Conservation (phyloP, 176 grass and related monocot genomes). For the Triticum dicoccoides region DNA sequence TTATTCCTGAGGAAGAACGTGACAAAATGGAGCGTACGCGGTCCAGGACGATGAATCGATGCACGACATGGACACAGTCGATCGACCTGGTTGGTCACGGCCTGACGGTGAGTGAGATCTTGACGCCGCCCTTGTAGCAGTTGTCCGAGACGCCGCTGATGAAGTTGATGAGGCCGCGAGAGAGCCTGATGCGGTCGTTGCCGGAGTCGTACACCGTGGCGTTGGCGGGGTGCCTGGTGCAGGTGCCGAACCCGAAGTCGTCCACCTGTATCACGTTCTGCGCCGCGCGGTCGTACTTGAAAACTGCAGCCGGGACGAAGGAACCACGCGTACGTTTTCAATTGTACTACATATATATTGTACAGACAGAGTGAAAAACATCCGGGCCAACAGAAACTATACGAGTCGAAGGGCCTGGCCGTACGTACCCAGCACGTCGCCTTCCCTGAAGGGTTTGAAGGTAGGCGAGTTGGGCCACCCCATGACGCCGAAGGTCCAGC, state of each 20-base stretch:
- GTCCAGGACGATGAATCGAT: neutral
- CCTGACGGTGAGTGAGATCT: slow-evolving; percentile 15
- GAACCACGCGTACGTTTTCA: neutral
- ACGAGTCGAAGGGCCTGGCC: too few relatives aligned
- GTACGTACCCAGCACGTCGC: slow-evolving; percentile 14
- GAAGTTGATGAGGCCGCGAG: slow-evolving; percentile 33
- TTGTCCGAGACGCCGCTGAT: slow-evolving; percentile 43
- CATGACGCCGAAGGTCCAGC: neutral
- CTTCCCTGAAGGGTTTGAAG: slow-evolving; percentile 16
- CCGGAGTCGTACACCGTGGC: slow-evolving; percentile 21
- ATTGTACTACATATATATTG: neutral
- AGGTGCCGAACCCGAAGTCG: neutral
- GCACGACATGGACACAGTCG: neutral
- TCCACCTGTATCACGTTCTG: slow-evolving; percentile 43
- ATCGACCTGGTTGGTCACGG: neutral
- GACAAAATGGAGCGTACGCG: neutral
- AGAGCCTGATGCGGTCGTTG: slow-evolving; percentile 31
- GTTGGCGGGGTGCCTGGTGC: neutral
- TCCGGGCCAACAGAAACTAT: neutral
- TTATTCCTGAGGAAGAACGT: too few relatives aligned
- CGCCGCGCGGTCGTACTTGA: slow-evolving; percentile 37
- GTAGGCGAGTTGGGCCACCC: slow-evolving; percentile 22
- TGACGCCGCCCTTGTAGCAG: slow-evolving; percentile 28
- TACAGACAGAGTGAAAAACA: neutral
- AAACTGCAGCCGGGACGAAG: slow-evolving; percentile 17